Evolutionary conservation across 768 basidiomycete species (phyloP).

Genomic region (Cystofilobasidium bisporidii): DNA sequence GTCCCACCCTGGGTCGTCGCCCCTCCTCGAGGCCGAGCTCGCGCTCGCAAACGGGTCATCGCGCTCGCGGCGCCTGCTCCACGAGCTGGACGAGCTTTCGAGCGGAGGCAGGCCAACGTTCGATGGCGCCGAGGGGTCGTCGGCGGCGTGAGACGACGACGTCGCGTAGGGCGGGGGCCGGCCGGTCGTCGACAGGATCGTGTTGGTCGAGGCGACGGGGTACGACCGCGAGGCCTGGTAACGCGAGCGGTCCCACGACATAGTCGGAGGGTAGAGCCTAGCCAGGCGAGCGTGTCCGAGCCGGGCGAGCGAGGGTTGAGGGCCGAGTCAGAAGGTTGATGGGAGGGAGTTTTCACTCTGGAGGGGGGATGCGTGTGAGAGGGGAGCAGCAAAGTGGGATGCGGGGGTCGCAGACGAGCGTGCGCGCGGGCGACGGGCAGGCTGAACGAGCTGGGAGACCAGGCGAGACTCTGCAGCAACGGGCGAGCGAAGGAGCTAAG

Average conservation of each 20-base stretch:
- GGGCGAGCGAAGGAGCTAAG: no score
- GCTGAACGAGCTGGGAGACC: no score
- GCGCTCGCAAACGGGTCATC: background rate
- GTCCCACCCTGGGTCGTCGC: slow-evolving; percentile 2
- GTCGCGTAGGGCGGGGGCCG: background rate
- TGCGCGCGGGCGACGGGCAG: no score
- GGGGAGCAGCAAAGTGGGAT: no score
- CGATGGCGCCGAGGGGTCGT: background rate
- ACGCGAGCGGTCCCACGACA: slow-evolving; percentile 6
- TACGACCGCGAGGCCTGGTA: background rate
- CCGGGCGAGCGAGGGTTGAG: no score
- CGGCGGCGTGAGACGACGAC: no score
- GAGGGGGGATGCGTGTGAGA: no score
- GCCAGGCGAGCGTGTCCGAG: no score
- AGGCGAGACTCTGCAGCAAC: no score
- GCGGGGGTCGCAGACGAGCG: no score
- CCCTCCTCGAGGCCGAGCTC: background rate
- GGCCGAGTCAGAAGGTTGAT: no score
- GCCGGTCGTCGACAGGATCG: background rate
- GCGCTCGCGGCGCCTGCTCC: background rate
- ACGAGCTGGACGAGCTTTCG: background rate
- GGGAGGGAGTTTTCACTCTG: no score
- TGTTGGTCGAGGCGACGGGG: background rate
- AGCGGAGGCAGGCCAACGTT: background rate
- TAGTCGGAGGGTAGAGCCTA: background rate